Conservation (phyloP, 148 eudicot genomes). For the Camellia granthamiana region DNA sequence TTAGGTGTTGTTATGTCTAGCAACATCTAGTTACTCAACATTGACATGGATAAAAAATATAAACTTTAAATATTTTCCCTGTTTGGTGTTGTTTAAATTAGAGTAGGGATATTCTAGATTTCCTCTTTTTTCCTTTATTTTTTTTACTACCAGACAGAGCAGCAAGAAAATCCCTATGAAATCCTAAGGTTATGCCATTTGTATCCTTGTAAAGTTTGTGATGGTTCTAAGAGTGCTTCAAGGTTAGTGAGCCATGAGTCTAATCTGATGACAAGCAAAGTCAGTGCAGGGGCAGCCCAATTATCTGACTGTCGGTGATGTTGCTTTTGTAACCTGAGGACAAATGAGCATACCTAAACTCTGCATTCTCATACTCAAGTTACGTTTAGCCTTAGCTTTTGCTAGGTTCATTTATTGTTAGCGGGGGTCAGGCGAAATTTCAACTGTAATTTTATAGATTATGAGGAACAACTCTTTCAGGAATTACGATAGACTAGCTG, state of each 20-base stretch:
- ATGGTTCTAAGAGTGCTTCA: too few relatives aligned
- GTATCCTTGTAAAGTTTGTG: background rate
- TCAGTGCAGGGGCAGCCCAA: too few relatives aligned
- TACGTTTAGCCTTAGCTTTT: background rate
- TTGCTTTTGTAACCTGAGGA: background rate
- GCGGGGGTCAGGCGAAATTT: background rate
- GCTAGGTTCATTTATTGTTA: background rate
- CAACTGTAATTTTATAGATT: background rate
- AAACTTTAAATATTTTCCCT: background rate
- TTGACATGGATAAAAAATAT: background rate
- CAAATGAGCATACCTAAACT: background rate
- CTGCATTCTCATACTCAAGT: background rate
- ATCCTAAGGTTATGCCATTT: background rate
- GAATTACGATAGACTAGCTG: too few relatives aligned
- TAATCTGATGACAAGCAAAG: background rate
- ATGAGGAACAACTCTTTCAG: too few relatives aligned
- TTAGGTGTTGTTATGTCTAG: background rate
- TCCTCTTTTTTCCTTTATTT: too few relatives aligned
- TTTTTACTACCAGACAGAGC: too few relatives aligned
- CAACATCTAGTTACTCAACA: background rate
- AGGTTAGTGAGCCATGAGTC: background rate
- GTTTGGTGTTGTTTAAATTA: background rate
- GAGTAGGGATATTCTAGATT: background rate
- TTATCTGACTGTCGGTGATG: too few relatives aligned
- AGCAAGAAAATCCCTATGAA: background rate